Evolutionary conservation across 129 eudicot species (phyloP).

Genomic region (Flaveria brownii): DNA sequence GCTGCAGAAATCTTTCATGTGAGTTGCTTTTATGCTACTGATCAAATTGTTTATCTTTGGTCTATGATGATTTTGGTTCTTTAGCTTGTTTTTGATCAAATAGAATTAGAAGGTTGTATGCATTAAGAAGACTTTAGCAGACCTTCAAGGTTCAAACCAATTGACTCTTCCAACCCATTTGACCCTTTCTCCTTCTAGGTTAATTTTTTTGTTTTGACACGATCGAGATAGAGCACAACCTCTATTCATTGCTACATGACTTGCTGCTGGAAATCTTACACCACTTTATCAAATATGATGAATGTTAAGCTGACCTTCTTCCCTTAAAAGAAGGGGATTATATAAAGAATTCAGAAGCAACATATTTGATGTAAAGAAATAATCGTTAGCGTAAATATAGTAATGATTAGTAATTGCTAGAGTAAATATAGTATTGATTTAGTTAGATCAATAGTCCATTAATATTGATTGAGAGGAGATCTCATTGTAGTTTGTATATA

Average conservation of each 20-base stretch:
- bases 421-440: too few relatives aligned
- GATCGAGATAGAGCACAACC: not conserved
- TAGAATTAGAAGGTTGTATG: not conserved
- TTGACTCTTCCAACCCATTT: not conserved
- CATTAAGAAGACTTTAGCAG: not conserved
- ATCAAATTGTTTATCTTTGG: not conserved
- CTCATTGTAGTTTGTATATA: too few relatives aligned
- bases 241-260: not conserved
- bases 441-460: too few relatives aligned
- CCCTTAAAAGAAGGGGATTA: not conserved
- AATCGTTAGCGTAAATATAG: too few relatives aligned
- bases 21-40: slow-evolving; percentile 29
- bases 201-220: not conserved
- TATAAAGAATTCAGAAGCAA: not conserved
- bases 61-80: not conserved
- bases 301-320: not conserved
- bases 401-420: too few relatives aligned
- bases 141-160: not conserved
- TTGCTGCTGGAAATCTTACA: not conserved
- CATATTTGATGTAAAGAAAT: not conserved
- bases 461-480: too few relatives aligned
- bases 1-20: slow-evolving; percentile 84
- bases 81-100: not conserved
- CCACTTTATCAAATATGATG: not conserved
- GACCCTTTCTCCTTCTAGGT: not conserved